A percentile compares a stretch with the other conserved stretches of the same genome.
These are phyloP conservation scores for Rhizopogon salebrosus DNA, from an alignment of 768 basidiomycete species.

Conservation along the genomic window DNA sequence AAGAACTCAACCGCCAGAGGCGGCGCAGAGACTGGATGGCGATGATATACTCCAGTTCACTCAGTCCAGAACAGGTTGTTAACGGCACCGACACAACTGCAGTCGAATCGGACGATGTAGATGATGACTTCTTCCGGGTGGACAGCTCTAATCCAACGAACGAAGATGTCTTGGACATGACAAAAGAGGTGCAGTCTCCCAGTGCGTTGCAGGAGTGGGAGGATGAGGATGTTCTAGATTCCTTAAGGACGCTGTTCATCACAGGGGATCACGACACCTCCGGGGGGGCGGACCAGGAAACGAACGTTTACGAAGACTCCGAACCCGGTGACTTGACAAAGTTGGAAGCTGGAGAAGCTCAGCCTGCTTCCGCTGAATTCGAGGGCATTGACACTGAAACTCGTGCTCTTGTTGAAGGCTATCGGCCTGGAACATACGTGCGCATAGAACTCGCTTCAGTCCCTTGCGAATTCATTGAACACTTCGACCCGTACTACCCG, in stretches of 20 bases:
- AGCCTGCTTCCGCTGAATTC: constrained; percentile 56
- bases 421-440: constrained; percentile 86
- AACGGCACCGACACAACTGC: constrained; percentile 26
- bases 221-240: constrained; percentile 79
- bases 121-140: constrained; percentile 74
- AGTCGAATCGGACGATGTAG: constrained; percentile 29
- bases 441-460: constrained; percentile 83
- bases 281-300: constrained; percentile 34
- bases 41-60: constrained; percentile 69
- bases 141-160: constrained; percentile 31
- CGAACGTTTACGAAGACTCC: constrained; percentile 33
- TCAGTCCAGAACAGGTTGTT: constrained; percentile 68
- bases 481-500: constrained; percentile 90
- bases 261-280: constrained; percentile 49
- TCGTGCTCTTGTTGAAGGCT: constrained; percentile 84
- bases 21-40: constrained; percentile 74
- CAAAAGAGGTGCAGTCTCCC: constrained; percentile 52
- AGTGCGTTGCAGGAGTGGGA: constrained; percentile 72
- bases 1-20: constrained; percentile 29
- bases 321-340: constrained; percentile 41
- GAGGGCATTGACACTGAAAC: constrained; percentile 69
- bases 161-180: constrained; percentile 60
- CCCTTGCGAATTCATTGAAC: constrained; percentile 86
- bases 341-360: constrained; percentile 25
- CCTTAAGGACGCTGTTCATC: constrained; percentile 86